phyloP scores from a whole-genome alignment of 306 rosid genomes.

The Gillenia trifoliata region DNA sequence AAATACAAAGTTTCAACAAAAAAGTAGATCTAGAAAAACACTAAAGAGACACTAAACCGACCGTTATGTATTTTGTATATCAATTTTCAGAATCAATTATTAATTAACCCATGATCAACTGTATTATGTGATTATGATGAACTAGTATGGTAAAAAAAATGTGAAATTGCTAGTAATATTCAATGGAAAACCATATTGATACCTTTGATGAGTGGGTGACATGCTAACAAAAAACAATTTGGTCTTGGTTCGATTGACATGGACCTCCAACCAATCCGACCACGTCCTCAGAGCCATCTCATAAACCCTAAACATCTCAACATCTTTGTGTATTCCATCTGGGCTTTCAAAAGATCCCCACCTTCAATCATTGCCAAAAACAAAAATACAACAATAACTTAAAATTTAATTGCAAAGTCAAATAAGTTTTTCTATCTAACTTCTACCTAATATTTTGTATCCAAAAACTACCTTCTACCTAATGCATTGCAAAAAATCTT shows the following conservation, averaged over 20 bases:
- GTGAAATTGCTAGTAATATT: background rate
- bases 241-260: slow-evolving; percentile 65
- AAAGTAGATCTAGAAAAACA: too few species aligned
- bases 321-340: slow-evolving; percentile 45
- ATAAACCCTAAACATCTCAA: slow-evolving; percentile 60
- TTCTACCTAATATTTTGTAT: background rate
- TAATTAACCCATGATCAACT: background rate
- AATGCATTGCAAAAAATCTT: too few species aligned
- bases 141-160: background rate
- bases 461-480: background rate
- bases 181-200: background rate
- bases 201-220: slow-evolving; percentile 97
- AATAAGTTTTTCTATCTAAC: slow-evolving; percentile 4
- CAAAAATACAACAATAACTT: background rate
- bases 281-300: slow-evolving; percentile 88
- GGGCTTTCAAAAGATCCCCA: slow-evolving; percentile 77
- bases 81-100: background rate
- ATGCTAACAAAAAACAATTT: slow-evolving; percentile 68
- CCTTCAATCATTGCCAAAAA: slow-evolving; percentile 34
- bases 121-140: too few species aligned
- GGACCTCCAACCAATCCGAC: slow-evolving; percentile 95
- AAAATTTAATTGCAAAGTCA: background rate
- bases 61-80: background rate
- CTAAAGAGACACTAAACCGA: too few species aligned
- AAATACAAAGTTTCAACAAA: too few species aligned